Evolutionary conservation across 805 yeast species (phyloP), one percentile per base, ranked within the genome.

Genomic region (Candida wancherniae): DNA sequence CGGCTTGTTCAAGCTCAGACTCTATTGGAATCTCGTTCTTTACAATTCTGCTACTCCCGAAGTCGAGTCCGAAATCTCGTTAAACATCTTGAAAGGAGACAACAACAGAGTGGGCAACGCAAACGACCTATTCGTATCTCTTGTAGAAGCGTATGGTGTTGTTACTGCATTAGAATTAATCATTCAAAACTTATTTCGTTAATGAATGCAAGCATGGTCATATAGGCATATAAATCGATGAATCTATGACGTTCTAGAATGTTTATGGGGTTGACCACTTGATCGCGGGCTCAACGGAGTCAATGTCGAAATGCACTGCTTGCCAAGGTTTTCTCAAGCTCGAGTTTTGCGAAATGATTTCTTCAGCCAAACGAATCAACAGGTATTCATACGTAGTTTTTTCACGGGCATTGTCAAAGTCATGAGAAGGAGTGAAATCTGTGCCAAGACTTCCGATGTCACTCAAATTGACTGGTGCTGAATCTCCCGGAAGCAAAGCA

Each of bases 361-460:
- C 57, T 26, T 53, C 51, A 28, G 53, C 45, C 24, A 42, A 47
- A 9, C 51, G 47, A 5, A 48, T 39, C 36, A 61, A 44, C 33
- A 50, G 53, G 24, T 51, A 42, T 19, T 49, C 45, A 26, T 44
- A 63, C 13, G 44, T 40, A 19, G 47, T 48, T 22, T 48, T 55
- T 31, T 63, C 68, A 31, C 58, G 58, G 24, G 46, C 45, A 15
- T 41, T 37, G 36, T 63, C 54, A 38, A 44, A 64, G 35, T 63
- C 67, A 28, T 60, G 59, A 3, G 48, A 33, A 2, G 69, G 59
- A 21, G 53, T 43, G 35, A 47, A 53, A 10, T 52, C 54, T 22
- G 46, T 40, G 10, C 55, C 63, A 4, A 42, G 19, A 8, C 24
- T 29, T 13, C 34, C 45, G 10, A 44, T 36, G 14, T 26, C 35